Evolutionary conservation across 2,329 filamentous ascomycete species (phyloP), one percentile per base, ranked within the genome.

Genomic region (Cladosporium sp.): DNA sequence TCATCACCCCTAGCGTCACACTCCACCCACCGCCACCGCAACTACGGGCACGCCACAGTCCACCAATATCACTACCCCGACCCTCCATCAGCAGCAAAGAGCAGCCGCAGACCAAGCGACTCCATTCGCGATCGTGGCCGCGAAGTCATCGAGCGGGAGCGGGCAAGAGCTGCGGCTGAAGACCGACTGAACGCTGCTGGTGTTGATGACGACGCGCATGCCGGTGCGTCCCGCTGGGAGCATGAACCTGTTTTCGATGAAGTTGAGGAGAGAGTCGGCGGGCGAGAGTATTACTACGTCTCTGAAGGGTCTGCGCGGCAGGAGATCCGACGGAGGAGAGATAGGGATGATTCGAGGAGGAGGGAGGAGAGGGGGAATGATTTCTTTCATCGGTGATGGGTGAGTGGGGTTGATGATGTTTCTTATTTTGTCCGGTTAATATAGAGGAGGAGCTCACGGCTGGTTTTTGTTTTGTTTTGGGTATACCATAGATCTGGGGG

Each of bases 61-160:
- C 54, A 56, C 20, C 54, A 56, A 19, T 45, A 56, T 15, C 54
- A 43, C 39, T 36, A 43, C 39, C 37, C 51, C 20, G 51, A 54
- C 51, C 40, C 22, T 37, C 51, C 51, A 19, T 11, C 22, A 15
- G 22, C 17, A n/a, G 47, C 30, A 19, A n/a, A 11, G 3, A 2
- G 15, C 3, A 40, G 25, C 51, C 51, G 38, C 15, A 7, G 51
- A 34, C 20, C 51, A 30, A 54, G 37, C 51, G 51, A 55, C 39
- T n/a, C 51, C n/a, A 43, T 55, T 22, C 25, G 51, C 39, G 38
- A 43, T 1, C 51, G 51, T n/a, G 51, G 51, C 25, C 38, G 38
- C 25, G 51, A 55, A 45, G 39, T 55, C 51, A 43, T 55, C 51
- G 51, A 55, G 39, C 51, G 51, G n/a, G 38, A 43, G 22, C 51